Conservation (phyloP, 106 monocot genomes). For the Cymbidium sinense region DNA sequence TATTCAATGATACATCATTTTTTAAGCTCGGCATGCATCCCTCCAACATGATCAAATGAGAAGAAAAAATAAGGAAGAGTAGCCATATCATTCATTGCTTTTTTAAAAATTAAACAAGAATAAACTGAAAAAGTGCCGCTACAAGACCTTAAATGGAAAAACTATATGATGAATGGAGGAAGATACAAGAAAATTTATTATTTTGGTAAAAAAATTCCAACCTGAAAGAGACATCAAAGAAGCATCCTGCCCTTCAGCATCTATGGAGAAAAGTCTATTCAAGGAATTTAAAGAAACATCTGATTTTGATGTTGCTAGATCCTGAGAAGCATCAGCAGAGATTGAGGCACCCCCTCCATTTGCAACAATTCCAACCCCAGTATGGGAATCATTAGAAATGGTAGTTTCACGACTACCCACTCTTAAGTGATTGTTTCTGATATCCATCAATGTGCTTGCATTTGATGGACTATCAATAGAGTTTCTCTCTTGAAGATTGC, state of each 20-base stretch:
- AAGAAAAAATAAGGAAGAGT: background rate
- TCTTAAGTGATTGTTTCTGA: slow-evolving; percentile 3
- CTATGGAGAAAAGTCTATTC: slow-evolving; percentile 12
- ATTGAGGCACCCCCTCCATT: slow-evolving; percentile 16
- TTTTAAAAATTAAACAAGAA: background rate
- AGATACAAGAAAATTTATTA: background rate
- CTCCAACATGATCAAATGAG: background rate
- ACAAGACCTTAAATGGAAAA: background rate
- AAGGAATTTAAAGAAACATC: slow-evolving; percentile 19
- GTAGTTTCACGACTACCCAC: slow-evolving; percentile 10
- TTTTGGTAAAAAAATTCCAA: slow-evolving; percentile 10
- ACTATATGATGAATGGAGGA: background rate
- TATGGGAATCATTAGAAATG: slow-evolving; percentile 2
- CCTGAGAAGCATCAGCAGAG: slow-evolving; percentile 18
- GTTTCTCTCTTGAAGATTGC: slow-evolving; percentile 10
- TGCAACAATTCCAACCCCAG: slow-evolving; percentile 5
- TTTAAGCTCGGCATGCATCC: background rate
- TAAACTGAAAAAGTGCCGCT: background rate
- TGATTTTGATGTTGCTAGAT: slow-evolving; percentile 10
- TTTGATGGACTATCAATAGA: slow-evolving; percentile 16
- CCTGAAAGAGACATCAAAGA: slow-evolving; percentile 24
- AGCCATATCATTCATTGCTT: background rate
- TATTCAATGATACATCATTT: background rate
- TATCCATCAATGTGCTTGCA: slow-evolving; percentile 17
- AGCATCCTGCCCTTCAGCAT: slow-evolving; percentile 13